phyloP scores from a whole-genome alignment of 345 rosid genomes.

The Bruguiera parviflora region DNA sequence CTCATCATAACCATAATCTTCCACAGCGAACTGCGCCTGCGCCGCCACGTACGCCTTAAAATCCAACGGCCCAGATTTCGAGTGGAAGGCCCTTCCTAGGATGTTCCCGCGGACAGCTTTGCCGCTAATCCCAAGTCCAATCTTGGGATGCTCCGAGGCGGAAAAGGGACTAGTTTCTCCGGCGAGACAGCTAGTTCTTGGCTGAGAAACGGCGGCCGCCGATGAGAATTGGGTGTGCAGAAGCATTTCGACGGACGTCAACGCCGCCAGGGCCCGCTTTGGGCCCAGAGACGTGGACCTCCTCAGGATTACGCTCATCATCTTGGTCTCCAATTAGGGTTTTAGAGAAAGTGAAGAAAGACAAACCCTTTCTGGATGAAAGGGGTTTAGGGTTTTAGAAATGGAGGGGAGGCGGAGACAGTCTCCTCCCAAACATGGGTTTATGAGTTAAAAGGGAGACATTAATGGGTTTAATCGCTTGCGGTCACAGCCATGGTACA shows the following conservation, averaged over 20 bases:
- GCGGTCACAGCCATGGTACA: no score
- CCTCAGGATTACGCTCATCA: conserved; percentile 46
- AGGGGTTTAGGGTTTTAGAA: conserved; percentile 2
- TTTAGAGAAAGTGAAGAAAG: neutral
- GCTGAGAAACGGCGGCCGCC: neutral
- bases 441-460: neutral
- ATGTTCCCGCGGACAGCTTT: no score
- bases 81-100: conserved; percentile 43
- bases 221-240: conserved; percentile 12
- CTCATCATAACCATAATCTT: conserved; percentile 40
- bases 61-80: conserved; percentile 42
- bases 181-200: neutral
- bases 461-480: no score
- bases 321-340: conserved; percentile 13
- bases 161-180: neutral
- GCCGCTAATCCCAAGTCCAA: neutral
- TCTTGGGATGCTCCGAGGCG: neutral
- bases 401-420: neutral
- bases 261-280: conserved; percentile 29
- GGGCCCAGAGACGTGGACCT: conserved; percentile 32
- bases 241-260: conserved; percentile 24
- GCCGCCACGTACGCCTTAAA: conserved; percentile 41
- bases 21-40: conserved; percentile 53
- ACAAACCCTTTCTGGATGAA: neutral
- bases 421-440: neutral